Conservation (phyloP, 768 basidiomycete genomes). For the Porpolomopsis calyptriformis region DNA sequence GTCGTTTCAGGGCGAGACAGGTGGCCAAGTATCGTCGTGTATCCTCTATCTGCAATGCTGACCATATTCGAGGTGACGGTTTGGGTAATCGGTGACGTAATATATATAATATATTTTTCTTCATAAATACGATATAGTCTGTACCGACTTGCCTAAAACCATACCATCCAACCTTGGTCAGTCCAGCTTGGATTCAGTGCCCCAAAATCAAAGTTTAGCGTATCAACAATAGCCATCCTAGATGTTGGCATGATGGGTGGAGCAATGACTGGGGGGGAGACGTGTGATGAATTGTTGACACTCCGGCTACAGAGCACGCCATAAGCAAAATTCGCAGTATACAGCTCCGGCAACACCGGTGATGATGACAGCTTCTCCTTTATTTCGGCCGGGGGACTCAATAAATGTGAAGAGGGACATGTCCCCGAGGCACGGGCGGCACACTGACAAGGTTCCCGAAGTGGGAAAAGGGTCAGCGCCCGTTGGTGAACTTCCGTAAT, state of each 20-base stretch:
- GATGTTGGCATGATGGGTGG: constrained; percentile 17
- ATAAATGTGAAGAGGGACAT: constrained; percentile 28
- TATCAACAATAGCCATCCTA: constrained; percentile 34
- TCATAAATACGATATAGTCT: constrained; percentile 1
- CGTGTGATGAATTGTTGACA: constrained; percentile 18
- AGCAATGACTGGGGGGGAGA: not conserved
- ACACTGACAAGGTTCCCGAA: constrained; percentile 36
- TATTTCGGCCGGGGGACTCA: too few relatives aligned
- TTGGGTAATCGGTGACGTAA: not conserved
- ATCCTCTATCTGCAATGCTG: constrained; percentile 14
- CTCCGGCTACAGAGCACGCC: constrained; percentile 20
- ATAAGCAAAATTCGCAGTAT: constrained; percentile 17
- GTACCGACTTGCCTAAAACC: constrained; percentile 25
- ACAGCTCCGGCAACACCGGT: constrained; percentile 33
- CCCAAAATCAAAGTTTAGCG: constrained; percentile 39
- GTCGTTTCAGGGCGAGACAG: constrained; percentile 35
- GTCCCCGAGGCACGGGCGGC: constrained; percentile 17
- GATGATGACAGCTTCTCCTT: constrained; percentile 15
- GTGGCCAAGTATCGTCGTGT: constrained; percentile 39
- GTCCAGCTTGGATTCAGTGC: constrained; percentile 29
- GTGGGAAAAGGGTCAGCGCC: constrained; percentile 31
- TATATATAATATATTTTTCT: not conserved
- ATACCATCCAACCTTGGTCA: constrained; percentile 39
- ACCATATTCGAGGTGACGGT: not conserved
- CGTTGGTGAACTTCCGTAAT: constrained; percentile 38